phyloP scores from a whole-genome alignment of 345 rosid species.

The Euphorbia lathyris region DNA sequence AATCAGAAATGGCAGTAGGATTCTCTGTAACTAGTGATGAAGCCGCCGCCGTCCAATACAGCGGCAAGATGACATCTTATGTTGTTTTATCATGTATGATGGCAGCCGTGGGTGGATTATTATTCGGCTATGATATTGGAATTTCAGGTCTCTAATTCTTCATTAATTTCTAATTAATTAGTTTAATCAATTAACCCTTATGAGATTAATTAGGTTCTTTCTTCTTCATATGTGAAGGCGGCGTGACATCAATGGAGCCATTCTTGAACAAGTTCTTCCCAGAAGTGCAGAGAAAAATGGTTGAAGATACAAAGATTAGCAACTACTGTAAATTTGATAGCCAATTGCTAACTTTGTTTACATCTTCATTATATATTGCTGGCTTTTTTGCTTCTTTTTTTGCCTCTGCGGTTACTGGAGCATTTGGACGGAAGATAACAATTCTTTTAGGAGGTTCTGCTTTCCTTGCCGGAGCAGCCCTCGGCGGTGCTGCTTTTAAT shows the following conservation, averaged over 20 bases:
- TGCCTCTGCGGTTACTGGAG: slow-evolving; percentile 54
- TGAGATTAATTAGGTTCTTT: no score
- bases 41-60: slow-evolving; percentile 26
- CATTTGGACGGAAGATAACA: slow-evolving; percentile 66
- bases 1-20: slow-evolving; percentile 45
- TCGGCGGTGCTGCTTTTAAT: slow-evolving; percentile 63
- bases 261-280: slow-evolving; percentile 61
- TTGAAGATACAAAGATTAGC: slow-evolving; percentile 37
- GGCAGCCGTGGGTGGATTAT: slow-evolving; percentile 89
- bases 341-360: slow-evolving; percentile 33
- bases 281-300: slow-evolving; percentile 50
- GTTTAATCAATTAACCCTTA: no score
- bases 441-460: slow-evolving; percentile 61
- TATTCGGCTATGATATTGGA: slow-evolving; percentile 89
- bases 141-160: slow-evolving; percentile 65
- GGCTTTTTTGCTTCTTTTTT: slow-evolving; percentile 32
- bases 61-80: slow-evolving; percentile 54
- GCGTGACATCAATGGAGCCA: slow-evolving; percentile 84
- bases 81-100: slow-evolving; percentile 71
- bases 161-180: no score
- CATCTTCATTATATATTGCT: slow-evolving; percentile 35
- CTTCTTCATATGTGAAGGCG: slow-evolving; percentile 45
- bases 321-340: slow-evolving; percentile 43
- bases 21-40: slow-evolving; percentile 22
- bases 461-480: slow-evolving; percentile 68